Evolutionary conservation across 139 green algal species (phyloP), one percentile per base, ranked within the genome.

Genomic region (Trebouxia sp.): DNA sequence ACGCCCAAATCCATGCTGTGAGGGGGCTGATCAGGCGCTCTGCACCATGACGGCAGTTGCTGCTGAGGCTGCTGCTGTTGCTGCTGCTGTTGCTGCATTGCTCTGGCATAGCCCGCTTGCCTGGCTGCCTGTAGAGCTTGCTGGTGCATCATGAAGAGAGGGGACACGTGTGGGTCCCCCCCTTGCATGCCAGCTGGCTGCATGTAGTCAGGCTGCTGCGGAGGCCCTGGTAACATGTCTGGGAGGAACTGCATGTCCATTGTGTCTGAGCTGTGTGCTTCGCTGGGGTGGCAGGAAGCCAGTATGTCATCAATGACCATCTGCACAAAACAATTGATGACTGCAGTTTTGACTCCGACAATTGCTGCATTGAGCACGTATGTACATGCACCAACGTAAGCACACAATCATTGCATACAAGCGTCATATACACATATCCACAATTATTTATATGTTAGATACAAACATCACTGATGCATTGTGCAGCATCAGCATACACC

Each of bases 281-380:
- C 37, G 35, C 62, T 41, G 14, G 9, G 42, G 8, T 42, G 35
- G 14, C 62, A 26, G 35, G 42, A 32, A 30, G 11, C 62, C 7
- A 72, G 62, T 35, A 72, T 12, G 35, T 72, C 62, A 28, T 45
- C 62, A 32, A 72, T 72, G 17, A 45, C 32, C 62, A 72, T 72
- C 62, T 72, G 62, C 35, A 69, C 5, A 65, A 35, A 0, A 14
- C 10, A 7, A 69, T 39, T 17, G 0, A 1, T 1, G 8, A 26
- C 12, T 43, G 1, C 26, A 30, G 47, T 26, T 53, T 14, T 11
- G 47, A 17, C 47, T 17, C 15, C 47, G 20, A 5, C 15, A 53
- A 1, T 53, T 53, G 15, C 14, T 6, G 4, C 20, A 53, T n/a
- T n/a, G n/a, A n/a, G n/a, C n/a, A n/a, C n/a, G n/a, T n/a, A n/a